Percentiles rank a stretch among this genome's conserved stretches.
These are phyloP conservation scores for Pichia occidentalis DNA, from an alignment of 805 yeast genomes.

Conservation along the genomic window DNA sequence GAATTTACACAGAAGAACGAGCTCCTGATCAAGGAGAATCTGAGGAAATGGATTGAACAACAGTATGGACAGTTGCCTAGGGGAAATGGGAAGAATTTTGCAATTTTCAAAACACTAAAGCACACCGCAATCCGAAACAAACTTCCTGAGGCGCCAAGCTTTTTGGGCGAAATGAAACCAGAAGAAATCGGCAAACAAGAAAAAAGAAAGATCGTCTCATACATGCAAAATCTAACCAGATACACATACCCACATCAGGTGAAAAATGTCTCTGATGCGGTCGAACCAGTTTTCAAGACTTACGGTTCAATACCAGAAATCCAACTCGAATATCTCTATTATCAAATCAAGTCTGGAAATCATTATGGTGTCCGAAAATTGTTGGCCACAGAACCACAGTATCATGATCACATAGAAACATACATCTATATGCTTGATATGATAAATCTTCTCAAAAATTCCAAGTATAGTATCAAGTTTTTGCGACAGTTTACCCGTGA, in stretches of 20 bases:
- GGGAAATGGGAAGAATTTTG: neutral
- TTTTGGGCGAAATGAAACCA: neutral
- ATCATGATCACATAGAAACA: neutral
- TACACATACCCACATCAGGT: slow-evolving; percentile 7
- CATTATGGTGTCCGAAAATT: neutral
- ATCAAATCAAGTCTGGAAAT: slow-evolving; percentile 1
- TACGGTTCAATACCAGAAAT: neutral
- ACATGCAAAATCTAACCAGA: slow-evolving; percentile 5
- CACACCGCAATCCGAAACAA: slow-evolving; percentile 4
- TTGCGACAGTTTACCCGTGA: neutral
- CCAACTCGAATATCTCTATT: slow-evolving; percentile 2
- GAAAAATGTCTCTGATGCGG: neutral
- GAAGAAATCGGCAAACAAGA: slow-evolving; percentile 1
- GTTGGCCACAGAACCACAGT: neutral
- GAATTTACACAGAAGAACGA: neutral
- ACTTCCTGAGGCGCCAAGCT: slow-evolving; percentile 4
- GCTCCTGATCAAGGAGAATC: neutral
- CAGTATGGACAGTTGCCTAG: slow-evolving; percentile 2
- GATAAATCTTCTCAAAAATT: slow-evolving; percentile 5
- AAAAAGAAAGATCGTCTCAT: neutral
- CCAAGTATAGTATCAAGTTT: neutral
- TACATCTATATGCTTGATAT: slow-evolving; percentile 1
- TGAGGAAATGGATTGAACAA: slow-evolving; percentile 1
- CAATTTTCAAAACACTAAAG: neutral
- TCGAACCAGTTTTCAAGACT: slow-evolving; percentile 4